Evolutionary conservation across 2,329 filamentous ascomycete genomes (phyloP), one percentile per base, ranked within the genome.

Genomic region (Fusarium pininemorale): DNA sequence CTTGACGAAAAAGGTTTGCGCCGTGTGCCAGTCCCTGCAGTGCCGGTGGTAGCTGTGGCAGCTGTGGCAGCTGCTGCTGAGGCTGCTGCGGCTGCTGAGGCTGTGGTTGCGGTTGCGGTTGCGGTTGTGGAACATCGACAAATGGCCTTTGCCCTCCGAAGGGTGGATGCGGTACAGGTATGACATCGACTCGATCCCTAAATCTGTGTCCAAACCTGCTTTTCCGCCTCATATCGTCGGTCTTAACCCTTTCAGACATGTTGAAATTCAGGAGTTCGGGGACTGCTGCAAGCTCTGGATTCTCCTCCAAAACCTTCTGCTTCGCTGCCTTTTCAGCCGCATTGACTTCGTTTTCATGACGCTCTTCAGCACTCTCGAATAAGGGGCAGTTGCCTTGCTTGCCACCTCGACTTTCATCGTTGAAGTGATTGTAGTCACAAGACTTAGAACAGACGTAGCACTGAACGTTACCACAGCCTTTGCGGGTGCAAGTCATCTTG

Each of bases 401-500:
- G 2, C 87, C 87, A 18, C 87, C 87, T 53, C 84, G 79, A 2
- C 30, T 65, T 0, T 64, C 18, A 60, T 92, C 87, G 67, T 91
- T 84, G 77, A 97, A 97, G 81, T 97, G 94, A 0, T 84, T 75
- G 77, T 97, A 96, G 63, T 88, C 82, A 64, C 87, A 89, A 3
- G 89, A 88, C 75, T 91, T 85, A 28, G 90, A 91, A 82, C 94
- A 97, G 47, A 94, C 86, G 76, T 95, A 94, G 78, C 91, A 92
- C 72, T 90, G 89, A 1, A 87, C 77, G 50, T 89, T 88, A 6
- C 63, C 10, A 67, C 89, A 91, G 4, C 83, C 82, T 45, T 78
- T 57, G n/a, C 87, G 87, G 1, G 88, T 85, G 80, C 94, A 97
- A 1, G 81, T 87, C 89, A 97, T 94, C 82, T 95, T 95, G 83